A percentile compares a stretch with the other conserved stretches of the same genome.
Conservation (phyloP, 2,329 filamentous ascomycete genomes). For the Pseudopyricularia cyperi region DNA sequence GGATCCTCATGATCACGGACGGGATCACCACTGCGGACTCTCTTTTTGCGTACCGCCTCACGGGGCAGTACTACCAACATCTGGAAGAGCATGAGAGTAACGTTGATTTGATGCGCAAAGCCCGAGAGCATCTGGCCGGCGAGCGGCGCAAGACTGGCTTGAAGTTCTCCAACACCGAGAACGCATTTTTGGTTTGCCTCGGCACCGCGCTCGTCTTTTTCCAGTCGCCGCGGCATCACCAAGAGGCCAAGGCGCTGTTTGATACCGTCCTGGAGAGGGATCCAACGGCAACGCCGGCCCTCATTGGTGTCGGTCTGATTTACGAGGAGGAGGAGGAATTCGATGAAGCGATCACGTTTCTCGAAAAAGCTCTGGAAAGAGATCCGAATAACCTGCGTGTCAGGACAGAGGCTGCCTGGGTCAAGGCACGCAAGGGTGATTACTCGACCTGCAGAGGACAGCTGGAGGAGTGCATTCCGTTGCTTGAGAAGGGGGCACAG, state of each 20-base stretch:
- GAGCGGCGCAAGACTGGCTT: conserved; percentile 58
- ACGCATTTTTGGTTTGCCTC: conserved; percentile 64
- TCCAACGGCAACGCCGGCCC: conserved; percentile 60
- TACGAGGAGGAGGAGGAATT: conserved; percentile 91
- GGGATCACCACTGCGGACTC: conserved; percentile 57
- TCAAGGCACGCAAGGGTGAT: conserved; percentile 71
- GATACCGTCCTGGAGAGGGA: conserved; percentile 68
- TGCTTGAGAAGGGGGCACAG: conserved; percentile 47
- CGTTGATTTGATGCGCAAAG: conserved; percentile 68
- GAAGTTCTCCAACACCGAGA: conserved; percentile 52
- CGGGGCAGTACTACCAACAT: conserved; percentile 71
- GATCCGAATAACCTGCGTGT: conserved; percentile 67
- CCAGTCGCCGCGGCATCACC: conserved; percentile 79
- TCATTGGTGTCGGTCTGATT: conserved; percentile 84
- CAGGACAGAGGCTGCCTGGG: conserved; percentile 82
- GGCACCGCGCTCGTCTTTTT: conserved; percentile 84
- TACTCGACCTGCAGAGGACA: conserved; percentile 54
- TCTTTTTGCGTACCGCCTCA: conserved; percentile 68
- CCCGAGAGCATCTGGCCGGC: conserved; percentile 43
- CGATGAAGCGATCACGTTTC: conserved; percentile 64
- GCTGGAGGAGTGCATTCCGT: conserved; percentile 54
- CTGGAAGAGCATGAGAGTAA: conserved; percentile 76
- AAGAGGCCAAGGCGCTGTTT: conserved; percentile 78
- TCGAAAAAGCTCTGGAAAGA: conserved; percentile 60
- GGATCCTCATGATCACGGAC: conserved; percentile 68